Evolutionary conservation across 2,329 filamentous ascomycete genomes (phyloP).

Genomic region (Ascochyta lentis): DNA sequence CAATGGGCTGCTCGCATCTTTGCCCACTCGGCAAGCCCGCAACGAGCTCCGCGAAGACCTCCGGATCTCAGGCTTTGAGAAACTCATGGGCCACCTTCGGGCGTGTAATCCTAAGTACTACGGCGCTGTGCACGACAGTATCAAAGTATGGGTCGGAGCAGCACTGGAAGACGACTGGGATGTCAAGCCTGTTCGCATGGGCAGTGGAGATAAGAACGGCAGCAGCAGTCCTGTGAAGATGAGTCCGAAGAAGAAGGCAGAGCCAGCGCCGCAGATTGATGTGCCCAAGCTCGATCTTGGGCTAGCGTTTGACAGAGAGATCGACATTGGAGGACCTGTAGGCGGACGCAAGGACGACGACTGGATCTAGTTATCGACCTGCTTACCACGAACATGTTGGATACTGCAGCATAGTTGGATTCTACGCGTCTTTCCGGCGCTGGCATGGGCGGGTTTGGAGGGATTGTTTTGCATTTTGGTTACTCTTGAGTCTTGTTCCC

Average conservation of each 20-base stretch:
- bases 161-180: slow-evolving; percentile 89
- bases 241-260: slow-evolving; percentile 51
- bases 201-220: slow-evolving; percentile 54
- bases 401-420: not conserved
- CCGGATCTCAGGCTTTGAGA: slow-evolving; percentile 86
- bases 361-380: slow-evolving; percentile 39
- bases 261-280: slow-evolving; percentile 47
- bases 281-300: slow-evolving; percentile 48
- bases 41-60: slow-evolving; percentile 81
- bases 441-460: too few relatives aligned
- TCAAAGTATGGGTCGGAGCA: slow-evolving; percentile 89
- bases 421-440: too few relatives aligned
- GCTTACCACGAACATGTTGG: not conserved
- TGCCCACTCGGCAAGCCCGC: slow-evolving; percentile 72
- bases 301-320: slow-evolving; percentile 41
- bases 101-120: slow-evolving; percentile 99
- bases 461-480: too few relatives aligned
- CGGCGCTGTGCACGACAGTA: slow-evolving; percentile 83
- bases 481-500: too few relatives aligned
- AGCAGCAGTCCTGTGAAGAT: slow-evolving; percentile 45
- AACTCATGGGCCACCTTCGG: slow-evolving; percentile 81
- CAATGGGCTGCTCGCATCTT: slow-evolving; percentile 86
- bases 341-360: slow-evolving; percentile 36
- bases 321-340: slow-evolving; percentile 23
- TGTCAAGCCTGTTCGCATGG: slow-evolving; percentile 78